Percentiles rank a stretch among this genome's conserved stretches.
Evolutionary conservation across 2,329 filamentous ascomycete species (phyloP).

Genomic region (Aureobasidium leucospermi): DNA sequence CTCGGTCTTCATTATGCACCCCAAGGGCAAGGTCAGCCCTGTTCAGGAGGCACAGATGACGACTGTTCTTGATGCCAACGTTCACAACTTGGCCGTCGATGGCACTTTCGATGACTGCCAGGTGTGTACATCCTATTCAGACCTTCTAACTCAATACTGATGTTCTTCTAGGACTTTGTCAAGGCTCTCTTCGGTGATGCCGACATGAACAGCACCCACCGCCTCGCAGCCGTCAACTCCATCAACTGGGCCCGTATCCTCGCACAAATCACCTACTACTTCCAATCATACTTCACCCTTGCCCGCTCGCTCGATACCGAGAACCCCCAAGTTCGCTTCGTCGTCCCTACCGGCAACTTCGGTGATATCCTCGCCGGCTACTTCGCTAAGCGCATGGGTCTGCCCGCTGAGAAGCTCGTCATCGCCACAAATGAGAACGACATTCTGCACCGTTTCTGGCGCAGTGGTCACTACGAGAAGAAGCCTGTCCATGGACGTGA

Average conservation of each 20-base stretch:
- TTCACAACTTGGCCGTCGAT: conserved; percentile 82
- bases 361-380: conserved; percentile 90
- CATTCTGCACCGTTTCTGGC: conserved; percentile 92
- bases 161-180: conserved; percentile 62
- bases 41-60: conserved; percentile 98
- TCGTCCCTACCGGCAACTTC: conserved; percentile 94
- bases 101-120: conserved; percentile 97
- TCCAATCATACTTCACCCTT: conserved; percentile 85
- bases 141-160: not conserved
- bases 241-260: conserved; percentile 96
- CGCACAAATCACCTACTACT: conserved; percentile 96
- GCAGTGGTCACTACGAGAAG: conserved; percentile 84
- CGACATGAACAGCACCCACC: conserved; percentile 72
- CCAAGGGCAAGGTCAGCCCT: conserved; percentile 81
- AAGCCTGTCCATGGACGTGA: conserved; percentile 53
- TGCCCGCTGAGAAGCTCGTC: conserved; percentile 80
- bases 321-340: conserved; percentile 65
- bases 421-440: conserved; percentile 97
- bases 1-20: conserved; percentile 89
- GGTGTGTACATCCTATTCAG: conserved; percentile 33
- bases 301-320: conserved; percentile 45
- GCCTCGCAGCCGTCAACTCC: conserved; percentile 88
- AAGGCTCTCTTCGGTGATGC: conserved; percentile 86
- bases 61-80: conserved; percentile 80
- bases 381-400: conserved; percentile 84